Evolutionary conservation across 768 basidiomycete species (phyloP).

Genomic region (Lactarius sanguifluus): DNA sequence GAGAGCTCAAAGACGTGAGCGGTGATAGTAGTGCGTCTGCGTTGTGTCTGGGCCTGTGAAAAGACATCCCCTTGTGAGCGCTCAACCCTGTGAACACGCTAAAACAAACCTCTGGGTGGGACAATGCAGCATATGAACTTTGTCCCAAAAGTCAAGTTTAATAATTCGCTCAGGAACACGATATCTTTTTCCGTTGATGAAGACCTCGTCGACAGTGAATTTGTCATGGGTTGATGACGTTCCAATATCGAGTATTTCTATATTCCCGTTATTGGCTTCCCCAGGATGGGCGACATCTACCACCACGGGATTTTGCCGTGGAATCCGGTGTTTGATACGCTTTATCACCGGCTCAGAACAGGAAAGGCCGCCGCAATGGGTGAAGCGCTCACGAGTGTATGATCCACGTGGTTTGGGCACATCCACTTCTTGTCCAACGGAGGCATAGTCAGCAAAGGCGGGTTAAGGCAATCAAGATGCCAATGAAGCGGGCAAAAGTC

Average conservation of each 20-base stretch:
- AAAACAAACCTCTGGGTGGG: constrained; percentile 23
- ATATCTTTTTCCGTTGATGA: constrained; percentile 88
- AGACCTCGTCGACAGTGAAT: constrained; percentile 73
- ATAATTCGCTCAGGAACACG: constrained; percentile 91
- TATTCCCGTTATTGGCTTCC: constrained; percentile 88
- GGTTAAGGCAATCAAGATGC: constrained; percentile 96
- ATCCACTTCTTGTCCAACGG: constrained; percentile 93
- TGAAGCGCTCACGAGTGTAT: constrained; percentile 61
- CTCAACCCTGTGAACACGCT: not conserved
- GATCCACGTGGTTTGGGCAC: constrained; percentile 97
- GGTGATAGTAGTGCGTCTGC: constrained; percentile 33
- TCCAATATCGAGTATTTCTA: constrained; percentile 78
- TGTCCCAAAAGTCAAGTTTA: constrained; percentile 94
- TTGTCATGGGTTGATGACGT: constrained; percentile 46
- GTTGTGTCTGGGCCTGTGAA: constrained; percentile 19
- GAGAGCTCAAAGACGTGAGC: constrained; percentile 32
- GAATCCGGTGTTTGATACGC: constrained; percentile 78
- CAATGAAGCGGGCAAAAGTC: constrained; percentile 94
- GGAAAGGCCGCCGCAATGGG: constrained; percentile 17
- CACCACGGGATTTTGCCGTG: constrained; percentile 62
- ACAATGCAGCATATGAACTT: constrained; percentile 40
- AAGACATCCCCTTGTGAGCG: constrained; percentile 2
- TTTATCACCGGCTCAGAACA: constrained; percentile 37
- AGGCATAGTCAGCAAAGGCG: constrained; percentile 84
- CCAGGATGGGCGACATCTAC: constrained; percentile 75